These are phyloP conservation scores for Botrytis hyacinthi DNA, from an alignment of 2,329 filamentous ascomycete species.

Conservation along the genomic window DNA sequence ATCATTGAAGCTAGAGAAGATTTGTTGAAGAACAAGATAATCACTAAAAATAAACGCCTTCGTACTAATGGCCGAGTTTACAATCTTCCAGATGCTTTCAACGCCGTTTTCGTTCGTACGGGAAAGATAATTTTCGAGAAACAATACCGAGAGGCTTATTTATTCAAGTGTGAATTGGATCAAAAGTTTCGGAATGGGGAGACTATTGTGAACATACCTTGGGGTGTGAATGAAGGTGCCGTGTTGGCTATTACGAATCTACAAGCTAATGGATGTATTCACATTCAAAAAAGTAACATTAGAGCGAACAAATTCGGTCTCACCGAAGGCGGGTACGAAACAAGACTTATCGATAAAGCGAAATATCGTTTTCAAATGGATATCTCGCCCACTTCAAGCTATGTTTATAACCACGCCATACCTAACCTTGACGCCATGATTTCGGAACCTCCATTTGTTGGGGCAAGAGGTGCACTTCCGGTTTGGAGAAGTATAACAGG, in stretches of 20 bases:
- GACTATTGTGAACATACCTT: conserved; percentile 32
- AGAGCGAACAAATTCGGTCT: conserved; percentile 68
- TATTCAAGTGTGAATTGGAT: conserved; percentile 62
- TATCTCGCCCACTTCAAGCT: conserved; percentile 56
- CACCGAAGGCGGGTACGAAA: conserved; percentile 68
- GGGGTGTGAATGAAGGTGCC: conserved; percentile 57
- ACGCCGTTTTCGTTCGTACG: conserved; percentile 49
- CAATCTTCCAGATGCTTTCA: conserved; percentile 24
- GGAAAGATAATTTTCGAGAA: conserved; percentile 53
- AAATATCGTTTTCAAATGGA: conserved; percentile 64
- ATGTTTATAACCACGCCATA: conserved; percentile 55
- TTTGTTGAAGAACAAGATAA: conserved; percentile 32
- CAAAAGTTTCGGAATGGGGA: conserved; percentile 41
- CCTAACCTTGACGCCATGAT: conserved; percentile 42
- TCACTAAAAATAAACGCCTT: conserved; percentile 60
- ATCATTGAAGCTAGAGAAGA: conserved; percentile 29
- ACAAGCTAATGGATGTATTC: conserved; percentile 57
- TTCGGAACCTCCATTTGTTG: conserved; percentile 44
- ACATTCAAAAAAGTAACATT: conserved; percentile 53
- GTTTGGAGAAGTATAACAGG: conserved; percentile 73
- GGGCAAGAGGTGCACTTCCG: conserved; percentile 52
- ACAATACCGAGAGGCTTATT: conserved; percentile 57
- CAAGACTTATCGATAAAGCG: conserved; percentile 63
- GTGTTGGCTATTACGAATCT: conserved; percentile 67
- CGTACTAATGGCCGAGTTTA: conserved; percentile 60